Percentiles rank a stretch among this genome's conserved stretches.
Conservation (phyloP, 1,284 basidiomycete genomes). For the Malassezia cuniculi region DNA sequence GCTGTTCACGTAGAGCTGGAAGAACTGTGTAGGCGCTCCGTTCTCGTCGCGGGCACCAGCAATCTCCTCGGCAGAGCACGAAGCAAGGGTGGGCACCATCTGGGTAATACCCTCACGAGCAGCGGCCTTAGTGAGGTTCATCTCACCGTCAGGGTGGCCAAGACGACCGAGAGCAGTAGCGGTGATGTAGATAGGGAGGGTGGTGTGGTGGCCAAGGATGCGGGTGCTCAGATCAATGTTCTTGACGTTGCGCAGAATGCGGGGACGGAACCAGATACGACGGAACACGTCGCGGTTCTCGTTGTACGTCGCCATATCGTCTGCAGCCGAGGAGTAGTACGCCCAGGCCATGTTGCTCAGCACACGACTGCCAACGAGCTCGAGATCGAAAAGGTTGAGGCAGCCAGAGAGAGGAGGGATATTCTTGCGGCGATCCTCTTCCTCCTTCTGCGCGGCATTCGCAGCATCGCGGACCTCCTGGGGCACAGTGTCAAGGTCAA, state of each 20-base stretch:
- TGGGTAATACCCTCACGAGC: slow-evolving; percentile 64
- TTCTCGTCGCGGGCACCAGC: slow-evolving; percentile 50
- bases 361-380: slow-evolving; percentile 47
- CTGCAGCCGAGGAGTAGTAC: slow-evolving; percentile 44
- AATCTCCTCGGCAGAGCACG: slow-evolving; percentile 54
- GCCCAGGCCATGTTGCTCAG: slow-evolving; percentile 42
- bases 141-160: slow-evolving; percentile 81
- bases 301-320: slow-evolving; percentile 54
- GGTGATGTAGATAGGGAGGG: slow-evolving; percentile 54
- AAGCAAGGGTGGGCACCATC: slow-evolving; percentile 46
- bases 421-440: slow-evolving; percentile 7
- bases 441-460: slow-evolving; percentile 15
- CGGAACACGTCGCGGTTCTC: slow-evolving; percentile 81
- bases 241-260: slow-evolving; percentile 69
- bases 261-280: slow-evolving; percentile 86
- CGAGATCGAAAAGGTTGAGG: slow-evolving; percentile 79
- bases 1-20: slow-evolving; percentile 65
- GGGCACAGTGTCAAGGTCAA: slow-evolving; percentile 27
- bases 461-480: slow-evolving; percentile 15
- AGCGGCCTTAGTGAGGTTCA: slow-evolving; percentile 69
- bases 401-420: slow-evolving; percentile 61
- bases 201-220: slow-evolving; percentile 14
- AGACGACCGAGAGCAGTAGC: slow-evolving; percentile 78
- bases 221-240: slow-evolving; percentile 56
- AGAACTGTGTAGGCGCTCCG: slow-evolving; percentile 49